Conservation (phyloP, 108 stramenopile genomes). For the Cyclotella choctawhatcheeana region DNA sequence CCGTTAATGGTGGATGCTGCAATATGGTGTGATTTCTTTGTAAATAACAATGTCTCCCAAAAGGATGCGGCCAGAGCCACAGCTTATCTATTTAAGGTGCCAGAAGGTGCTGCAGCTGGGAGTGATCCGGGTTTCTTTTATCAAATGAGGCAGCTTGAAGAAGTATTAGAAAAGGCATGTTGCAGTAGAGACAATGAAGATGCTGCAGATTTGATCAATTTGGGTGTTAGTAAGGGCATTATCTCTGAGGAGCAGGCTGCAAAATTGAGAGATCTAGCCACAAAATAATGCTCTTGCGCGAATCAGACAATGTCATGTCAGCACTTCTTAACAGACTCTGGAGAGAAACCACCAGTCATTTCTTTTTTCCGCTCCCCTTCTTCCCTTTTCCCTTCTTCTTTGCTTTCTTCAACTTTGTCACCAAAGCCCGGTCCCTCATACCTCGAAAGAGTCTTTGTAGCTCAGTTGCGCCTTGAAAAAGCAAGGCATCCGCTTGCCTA, state of each 20-base stretch:
- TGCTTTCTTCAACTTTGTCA: constrained; percentile 21
- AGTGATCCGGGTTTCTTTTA: constrained; percentile 66
- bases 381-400: constrained; percentile 39
- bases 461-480: constrained; percentile 27
- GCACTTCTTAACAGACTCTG: no score
- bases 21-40: constrained; percentile 87
- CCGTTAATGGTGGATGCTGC: constrained; percentile 87
- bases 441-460: constrained; percentile 44
- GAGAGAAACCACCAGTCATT: neutral
- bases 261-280: constrained; percentile 18
- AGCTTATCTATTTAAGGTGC: constrained; percentile 92
- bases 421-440: constrained; percentile 21
- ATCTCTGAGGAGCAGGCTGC: constrained; percentile 47
- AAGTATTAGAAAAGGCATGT: constrained; percentile 38
- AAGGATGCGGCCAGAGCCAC: constrained; percentile 69
- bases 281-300: constrained; percentile 14
- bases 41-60: constrained; percentile 39
- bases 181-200: constrained; percentile 4
- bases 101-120: constrained; percentile 67
- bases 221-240: constrained; percentile 45
- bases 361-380: constrained; percentile 12
- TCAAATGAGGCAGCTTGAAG: constrained; percentile 61
- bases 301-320: neutral
- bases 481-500: constrained; percentile 14
- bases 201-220: constrained; percentile 19